These are phyloP conservation scores for Podila epicladia DNA, from an alignment of 192 early-diverging fungal genomes.

Conservation along the genomic window DNA sequence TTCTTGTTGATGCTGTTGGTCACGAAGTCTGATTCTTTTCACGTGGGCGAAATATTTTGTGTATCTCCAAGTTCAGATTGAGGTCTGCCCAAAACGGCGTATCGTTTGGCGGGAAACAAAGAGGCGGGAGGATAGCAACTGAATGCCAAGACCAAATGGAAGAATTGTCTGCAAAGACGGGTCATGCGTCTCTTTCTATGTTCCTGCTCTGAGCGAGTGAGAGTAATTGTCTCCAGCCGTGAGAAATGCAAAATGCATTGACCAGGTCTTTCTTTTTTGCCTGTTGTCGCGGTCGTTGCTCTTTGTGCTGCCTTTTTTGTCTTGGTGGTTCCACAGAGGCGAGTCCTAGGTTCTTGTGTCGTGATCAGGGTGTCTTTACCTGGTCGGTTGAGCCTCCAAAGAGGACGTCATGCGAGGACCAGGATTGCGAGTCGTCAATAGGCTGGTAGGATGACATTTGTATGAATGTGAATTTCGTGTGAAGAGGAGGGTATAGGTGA, in stretches of 20 bases:
- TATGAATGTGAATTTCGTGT: slow-evolving; percentile 2
- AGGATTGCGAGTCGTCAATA: slow-evolving; percentile 46
- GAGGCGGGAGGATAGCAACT: not conserved
- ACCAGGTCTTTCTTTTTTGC: too few species aligned
- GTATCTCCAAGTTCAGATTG: too few species aligned
- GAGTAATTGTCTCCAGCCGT: too few species aligned
- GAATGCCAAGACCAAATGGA: not conserved
- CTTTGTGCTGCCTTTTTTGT: too few species aligned
- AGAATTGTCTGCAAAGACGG: too few species aligned
- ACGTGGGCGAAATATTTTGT: slow-evolving; percentile 4
- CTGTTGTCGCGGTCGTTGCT: too few species aligned
- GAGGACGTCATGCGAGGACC: slow-evolving; percentile 47
- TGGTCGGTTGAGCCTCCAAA: slow-evolving; percentile 43
- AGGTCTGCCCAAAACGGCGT: too few species aligned
- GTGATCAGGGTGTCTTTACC: slow-evolving; percentile 7
- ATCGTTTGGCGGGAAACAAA: slow-evolving; percentile 18
- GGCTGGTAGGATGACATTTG: slow-evolving; percentile 25
- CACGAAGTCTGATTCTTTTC: slow-evolving; percentile 1
- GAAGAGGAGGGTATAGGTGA: not conserved
- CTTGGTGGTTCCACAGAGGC: too few species aligned
- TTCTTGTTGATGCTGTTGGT: not conserved
- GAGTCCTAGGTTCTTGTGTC: too few species aligned
- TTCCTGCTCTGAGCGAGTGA: too few species aligned
- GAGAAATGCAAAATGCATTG: too few species aligned
- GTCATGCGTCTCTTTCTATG: too few species aligned